Base-by-base conservation (phyloP, 768 basidiomycete genomes). In the Pholiota conissans region DNA sequence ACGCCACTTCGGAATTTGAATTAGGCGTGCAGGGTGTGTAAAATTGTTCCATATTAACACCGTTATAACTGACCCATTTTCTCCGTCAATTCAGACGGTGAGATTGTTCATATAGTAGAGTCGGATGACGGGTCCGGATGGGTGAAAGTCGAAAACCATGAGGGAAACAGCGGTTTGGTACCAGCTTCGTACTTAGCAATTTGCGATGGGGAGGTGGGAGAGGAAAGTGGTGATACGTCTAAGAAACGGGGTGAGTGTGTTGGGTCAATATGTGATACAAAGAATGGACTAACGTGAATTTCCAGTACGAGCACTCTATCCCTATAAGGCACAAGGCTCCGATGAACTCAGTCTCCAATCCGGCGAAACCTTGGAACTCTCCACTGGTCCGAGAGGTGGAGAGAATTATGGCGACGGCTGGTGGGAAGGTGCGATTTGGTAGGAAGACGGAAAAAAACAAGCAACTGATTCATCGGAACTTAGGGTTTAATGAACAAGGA, bases 71-170 rank as follows among this genome's bases (percentile, higher is more conserved):
- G 10, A 49, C 29, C 39, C 14, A 50, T 37, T n/a, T 34, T 46
- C 46, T 53, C 53, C 46, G 51, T 49, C 11, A 37, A 56, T 37
- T 34, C 48, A 88, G 91, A 90, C 73, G 90, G 88, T 26, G 69
- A 74, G 35, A 69, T 67, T 3, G 86, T 95, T 14, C 78, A 79
- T 56, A 77, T 95, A 35, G 67, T 91, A 18, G 91, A 94, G 67
- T 82, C 85, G 59, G 91, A 94, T 59, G 92, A 93, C 63, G 91
- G 90, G 10, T 91, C 90, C 14, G 91, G 91, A 2, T 93, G 91
- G 92, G 82, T 89, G 10, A 93, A 93, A 68, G 89, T 93, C 8
- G 69, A 72, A 22, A 80, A 89, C 65, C 65, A 72, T 35, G 69
- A 70, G n/a, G 84, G 85, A 58, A 77, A 78, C 55, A 81, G 82